Base-by-base conservation (phyloP, 192 early-diverging fungal genomes). In the Coemansia sp. region DNA sequence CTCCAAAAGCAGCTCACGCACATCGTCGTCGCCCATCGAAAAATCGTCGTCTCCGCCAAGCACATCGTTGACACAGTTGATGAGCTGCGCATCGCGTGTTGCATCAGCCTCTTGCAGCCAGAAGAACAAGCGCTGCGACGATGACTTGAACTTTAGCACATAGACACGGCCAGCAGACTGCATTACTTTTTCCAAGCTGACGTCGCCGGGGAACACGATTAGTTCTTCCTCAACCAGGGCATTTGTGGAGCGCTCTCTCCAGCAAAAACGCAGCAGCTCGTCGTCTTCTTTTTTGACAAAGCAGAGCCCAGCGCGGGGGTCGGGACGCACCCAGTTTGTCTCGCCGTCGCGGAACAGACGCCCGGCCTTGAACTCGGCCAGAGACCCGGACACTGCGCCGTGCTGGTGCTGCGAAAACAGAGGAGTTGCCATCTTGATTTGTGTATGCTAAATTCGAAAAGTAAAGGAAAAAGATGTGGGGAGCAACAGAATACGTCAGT, bases 71-170 rank as follows among this genome's bases (percentile, higher is more conserved):
- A 90, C 82, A 15, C 71, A 69, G 19, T 63, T 64, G 9, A 85
- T 73, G n/a, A 88, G 60, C 51, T 81, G 12, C 72, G 59, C 71
- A 91, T 91, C 31, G 77, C 81, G 15, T 84, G 31, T 81, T 15
- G 82, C 72, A 48, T 88, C 85, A 5, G 74, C 65, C 42, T 83
- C 85, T 68, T 95, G 93, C 80, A 92, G 85, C 93, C 93, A 95
- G 59, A 90, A 93, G 66, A 95, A 93, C 52, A 87, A 60, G 25
- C 87, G 86, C 74, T 89, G 88, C 56, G 77, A 83, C 15, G 91
- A 92, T 2, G 91, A 87, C 72, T 88, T 86, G 78, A 93, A 95
- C 68, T 87, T 88, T 17, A 95, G 77, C 50, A 95, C 79, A 64
- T 87, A 87, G 0, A 95, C 93, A 58, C 93, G 89, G 6, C 87